phyloP scores from a whole-genome alignment of 176 grass and related monocot species.

The Carex scoparia region DNA sequence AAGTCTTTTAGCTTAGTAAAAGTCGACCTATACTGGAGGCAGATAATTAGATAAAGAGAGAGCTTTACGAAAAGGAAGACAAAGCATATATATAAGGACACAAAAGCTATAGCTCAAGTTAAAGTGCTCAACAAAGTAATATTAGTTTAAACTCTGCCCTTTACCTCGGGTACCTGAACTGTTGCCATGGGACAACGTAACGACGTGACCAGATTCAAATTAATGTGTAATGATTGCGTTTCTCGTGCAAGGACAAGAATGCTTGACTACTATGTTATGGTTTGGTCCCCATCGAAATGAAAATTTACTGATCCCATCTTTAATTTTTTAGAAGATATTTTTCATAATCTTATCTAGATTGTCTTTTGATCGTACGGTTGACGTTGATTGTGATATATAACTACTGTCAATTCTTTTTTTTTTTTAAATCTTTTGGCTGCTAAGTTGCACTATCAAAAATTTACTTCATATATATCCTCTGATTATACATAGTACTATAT shows the following conservation, averaged over 20 bases:
- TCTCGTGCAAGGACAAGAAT: background rate
- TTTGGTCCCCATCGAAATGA: background rate
- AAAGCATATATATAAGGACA: background rate
- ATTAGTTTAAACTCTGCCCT: background rate
- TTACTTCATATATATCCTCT: background rate
- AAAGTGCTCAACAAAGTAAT: background rate
- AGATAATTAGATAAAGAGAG: background rate
- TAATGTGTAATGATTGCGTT: background rate
- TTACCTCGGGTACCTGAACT: background rate
- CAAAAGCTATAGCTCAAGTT: background rate
- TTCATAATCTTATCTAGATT: background rate
- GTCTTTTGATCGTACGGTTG: background rate
- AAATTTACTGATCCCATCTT: background rate
- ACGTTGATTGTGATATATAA: background rate
- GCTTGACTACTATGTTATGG: background rate
- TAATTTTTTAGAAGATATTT: background rate
- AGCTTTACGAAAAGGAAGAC: constrained; percentile 8
- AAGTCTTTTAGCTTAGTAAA: constrained; percentile 10
- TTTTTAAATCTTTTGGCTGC: background rate
- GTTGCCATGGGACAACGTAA: background rate
- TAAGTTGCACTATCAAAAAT: background rate
- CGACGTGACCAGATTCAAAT: background rate
- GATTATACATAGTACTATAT: no score
- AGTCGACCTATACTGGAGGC: background rate
- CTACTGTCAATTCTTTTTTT: no score